phyloP scores from a whole-genome alignment of 2,329 filamentous ascomycete genomes.

The Epichloe sp. region DNA sequence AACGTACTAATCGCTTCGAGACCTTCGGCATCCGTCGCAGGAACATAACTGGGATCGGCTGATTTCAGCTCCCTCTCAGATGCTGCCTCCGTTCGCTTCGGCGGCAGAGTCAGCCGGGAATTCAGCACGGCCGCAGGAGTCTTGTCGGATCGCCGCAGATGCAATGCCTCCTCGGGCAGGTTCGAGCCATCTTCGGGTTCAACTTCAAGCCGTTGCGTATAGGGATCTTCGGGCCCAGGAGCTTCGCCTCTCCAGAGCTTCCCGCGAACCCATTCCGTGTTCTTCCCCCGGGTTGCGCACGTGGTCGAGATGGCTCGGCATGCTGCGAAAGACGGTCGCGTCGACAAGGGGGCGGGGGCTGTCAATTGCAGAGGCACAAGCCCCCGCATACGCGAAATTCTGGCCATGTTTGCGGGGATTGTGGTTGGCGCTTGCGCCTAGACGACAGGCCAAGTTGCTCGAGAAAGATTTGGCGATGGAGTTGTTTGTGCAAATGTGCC shows the following conservation, averaged over 20 bases:
- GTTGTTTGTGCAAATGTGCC: neutral
- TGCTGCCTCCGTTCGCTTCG: conserved; percentile 19
- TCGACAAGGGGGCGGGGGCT: conserved; percentile 9
- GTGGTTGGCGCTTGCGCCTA: neutral
- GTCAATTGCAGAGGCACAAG: conserved; percentile 19
- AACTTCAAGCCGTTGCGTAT: conserved; percentile 19
- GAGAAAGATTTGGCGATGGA: neutral
- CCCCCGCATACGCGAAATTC: conserved; percentile 26
- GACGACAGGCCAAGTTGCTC: neutral
- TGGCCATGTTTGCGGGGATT: conserved; percentile 23
- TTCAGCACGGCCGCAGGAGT: conserved; percentile 14
- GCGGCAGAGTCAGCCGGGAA: conserved; percentile 21
- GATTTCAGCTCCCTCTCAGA: conserved; percentile 19
- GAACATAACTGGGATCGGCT: conserved; percentile 28
- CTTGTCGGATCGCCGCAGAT: conserved; percentile 10
- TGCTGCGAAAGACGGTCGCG: conserved; percentile 15
- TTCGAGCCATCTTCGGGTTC: conserved; percentile 16
- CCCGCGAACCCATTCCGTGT: conserved; percentile 24
- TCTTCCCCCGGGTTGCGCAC: conserved; percentile 17
- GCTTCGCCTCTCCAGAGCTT: conserved; percentile 28
- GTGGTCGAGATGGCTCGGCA: conserved; percentile 23
- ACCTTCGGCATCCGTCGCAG: conserved; percentile 30
- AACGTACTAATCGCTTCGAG: conserved; percentile 35
- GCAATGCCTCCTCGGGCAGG: conserved; percentile 19
- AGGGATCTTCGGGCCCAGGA: conserved; percentile 25